Evolutionary conservation across 768 basidiomycete species (phyloP).

Genomic region (Suillus subaureus): DNA sequence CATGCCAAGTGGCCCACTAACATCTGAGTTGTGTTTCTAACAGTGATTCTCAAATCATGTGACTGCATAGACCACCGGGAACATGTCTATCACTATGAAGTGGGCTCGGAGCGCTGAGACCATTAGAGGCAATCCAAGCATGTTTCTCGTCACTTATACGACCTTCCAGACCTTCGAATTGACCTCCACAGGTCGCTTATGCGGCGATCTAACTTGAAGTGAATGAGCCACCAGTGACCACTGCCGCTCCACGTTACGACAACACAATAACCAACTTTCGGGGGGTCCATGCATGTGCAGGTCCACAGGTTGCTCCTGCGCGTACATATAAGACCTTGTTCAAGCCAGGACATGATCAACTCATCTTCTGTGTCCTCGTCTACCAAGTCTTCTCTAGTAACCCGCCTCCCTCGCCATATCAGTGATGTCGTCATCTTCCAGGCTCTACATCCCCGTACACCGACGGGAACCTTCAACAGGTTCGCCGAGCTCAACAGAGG

Average conservation of each 20-base stretch:
- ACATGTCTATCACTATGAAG: neutral
- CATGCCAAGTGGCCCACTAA: neutral
- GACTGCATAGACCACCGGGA: neutral
- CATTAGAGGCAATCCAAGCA: neutral
- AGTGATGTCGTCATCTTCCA: conserved; percentile 29
- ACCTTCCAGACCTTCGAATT: conserved; percentile 13
- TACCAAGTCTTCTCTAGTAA: conserved; percentile 5
- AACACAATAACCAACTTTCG: conserved; percentile 7
- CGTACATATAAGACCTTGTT: conserved; percentile 5
- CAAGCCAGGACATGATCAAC: neutral
- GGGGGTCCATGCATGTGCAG: neutral
- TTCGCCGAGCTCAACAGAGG: conserved; percentile 20
- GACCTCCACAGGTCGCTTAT: conserved; percentile 1
- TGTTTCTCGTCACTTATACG: neutral
- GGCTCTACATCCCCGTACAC: conserved; percentile 45
- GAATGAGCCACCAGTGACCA: neutral
- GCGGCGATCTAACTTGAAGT: neutral
- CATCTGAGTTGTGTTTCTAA: neutral
- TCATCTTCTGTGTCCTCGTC: neutral
- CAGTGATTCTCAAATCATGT: neutral
- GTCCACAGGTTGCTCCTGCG: neutral
- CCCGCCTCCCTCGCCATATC: conserved; percentile 14
- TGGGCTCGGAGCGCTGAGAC: neutral
- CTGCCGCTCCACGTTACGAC: neutral
- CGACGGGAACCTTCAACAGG: conserved; percentile 26